Evolutionary conservation across 2,329 filamentous ascomycete species (phyloP), one percentile per base, ranked within the genome.

Genomic region (Pseudogymnoascus verrucosus): DNA sequence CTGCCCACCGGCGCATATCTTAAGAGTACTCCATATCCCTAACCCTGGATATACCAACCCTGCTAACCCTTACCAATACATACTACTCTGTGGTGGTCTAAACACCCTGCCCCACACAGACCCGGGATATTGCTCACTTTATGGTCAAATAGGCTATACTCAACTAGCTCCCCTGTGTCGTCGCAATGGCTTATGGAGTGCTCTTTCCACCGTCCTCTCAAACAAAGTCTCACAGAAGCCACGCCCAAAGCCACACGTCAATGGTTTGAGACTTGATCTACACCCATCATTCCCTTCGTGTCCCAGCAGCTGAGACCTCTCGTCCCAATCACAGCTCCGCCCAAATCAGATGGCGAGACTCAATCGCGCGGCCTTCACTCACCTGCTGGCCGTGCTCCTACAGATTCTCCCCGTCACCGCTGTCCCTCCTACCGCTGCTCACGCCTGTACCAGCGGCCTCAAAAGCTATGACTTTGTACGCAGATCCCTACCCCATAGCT

Each of bases 381-480:
- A 11, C n/a, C 47, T 57, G 26, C 2, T 57, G 8, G 47, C 26
- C 4, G 47, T 57, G 26, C 47, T 57, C 26, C 5, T 57, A 28
- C 26, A 57, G n/a, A 57, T 57, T 34, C 26, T 57, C 34, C 47
- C 47, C 2, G 26, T 16, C n/a, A 57, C 47, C 12, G 47, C 47
- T 57, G 47, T 57, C 47, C n/a, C 26, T 5, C 10, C 47, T 10
- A n/a, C 23, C 26, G n/a, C 26, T 7, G 28, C 2, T 19, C 47
- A 57, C n/a, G n/a, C 47, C 26, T 57, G 47, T 34, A 11, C 47
- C 26, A 57, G 47, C 26, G 47, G 47, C 26, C 47, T 57, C 47
- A 19, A 16, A 57, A 57, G 47, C 26, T 57, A 57, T 57, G 47
- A 57, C 10, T 57, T 57, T 34, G 47, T 57, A 57, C 47, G 26